Evolutionary conservation across 2,329 filamentous ascomycete genomes (phyloP).

Genomic region (Escovopsis weberi): DNA sequence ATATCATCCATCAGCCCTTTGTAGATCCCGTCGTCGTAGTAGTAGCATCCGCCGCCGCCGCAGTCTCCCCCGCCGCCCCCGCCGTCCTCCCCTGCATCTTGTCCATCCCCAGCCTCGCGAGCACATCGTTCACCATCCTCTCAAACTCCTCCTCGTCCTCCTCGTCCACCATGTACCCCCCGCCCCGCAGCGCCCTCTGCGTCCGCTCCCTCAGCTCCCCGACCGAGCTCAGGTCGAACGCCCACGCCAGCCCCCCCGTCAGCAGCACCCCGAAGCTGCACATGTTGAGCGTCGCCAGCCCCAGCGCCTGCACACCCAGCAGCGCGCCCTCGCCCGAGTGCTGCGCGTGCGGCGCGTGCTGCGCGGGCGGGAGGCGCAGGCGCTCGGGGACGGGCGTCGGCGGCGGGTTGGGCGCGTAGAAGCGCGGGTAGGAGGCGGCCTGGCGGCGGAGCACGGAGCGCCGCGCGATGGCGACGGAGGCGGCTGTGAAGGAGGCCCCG

Average conservation of each 20-base stretch:
- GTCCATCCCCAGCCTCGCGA: conserved; percentile 34
- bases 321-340: conserved; percentile 22
- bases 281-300: conserved; percentile 77
- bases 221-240: conserved; percentile 58
- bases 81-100: conserved; percentile 2
- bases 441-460: conserved; percentile 54
- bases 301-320: conserved; percentile 71
- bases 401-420: conserved; percentile 48
- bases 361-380: too few relatives aligned
- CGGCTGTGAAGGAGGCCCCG: conserved; percentile 59
- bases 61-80: neutral
- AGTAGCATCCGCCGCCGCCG: neutral
- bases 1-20: neutral
- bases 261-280: conserved; percentile 59
- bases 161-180: conserved; percentile 14
- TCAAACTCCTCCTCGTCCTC: conserved; percentile 47
- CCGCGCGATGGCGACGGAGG: conserved; percentile 57
- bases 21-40: neutral
- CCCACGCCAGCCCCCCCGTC: conserved; percentile 60
- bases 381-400: neutral
- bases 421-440: conserved; percentile 48
- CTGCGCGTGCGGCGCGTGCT: neutral
- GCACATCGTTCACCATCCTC: conserved; percentile 43
- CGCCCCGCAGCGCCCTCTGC: conserved; percentile 25
- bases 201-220: conserved; percentile 46